Evolutionary conservation across 2,329 filamentous ascomycete species (phyloP), one percentile per base, ranked within the genome.

Genomic region (Dryadomyces quercus-mongolicae): DNA sequence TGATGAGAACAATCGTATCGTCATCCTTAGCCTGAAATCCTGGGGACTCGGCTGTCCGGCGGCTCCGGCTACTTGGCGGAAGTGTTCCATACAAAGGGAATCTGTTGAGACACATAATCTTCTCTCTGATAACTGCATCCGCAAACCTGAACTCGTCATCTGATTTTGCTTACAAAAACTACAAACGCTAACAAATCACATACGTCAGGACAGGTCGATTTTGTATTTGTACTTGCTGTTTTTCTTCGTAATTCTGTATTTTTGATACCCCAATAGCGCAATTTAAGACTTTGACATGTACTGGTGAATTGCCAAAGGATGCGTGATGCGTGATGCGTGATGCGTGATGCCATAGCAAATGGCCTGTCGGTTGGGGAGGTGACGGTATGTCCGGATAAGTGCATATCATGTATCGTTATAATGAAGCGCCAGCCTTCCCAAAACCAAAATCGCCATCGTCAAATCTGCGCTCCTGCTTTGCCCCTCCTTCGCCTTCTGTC

Each of bases 11-110:
- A 46, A 54, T 78, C 72, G 77, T 90, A 91, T 90, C 86, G 88
- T 94, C 89, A 94, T 95, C 89, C 89, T 94, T 94, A 94, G 88
- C 76, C 89, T 79, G 84, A 94, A 71, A 69, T 72, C 71, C 55
- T 53, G 21, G 44, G 40, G 20, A 18, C 40, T 3, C 40, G 3
- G 16, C 25, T 40, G 18, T 38, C 69, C 65, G 59, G 62, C 61
- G 67, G 25, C 25, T 31, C 25, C 13, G 36, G 10, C 10, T 43
- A 2, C 25, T 48, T 57, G 16, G 46, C 3, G 22, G 16, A 21
- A 20, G 22, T 13, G 12, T 16, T 12, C 15, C 16, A 59, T 55
- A 51, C 55, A 58, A 55, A 49, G 60, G 63, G 66, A 66, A 63
- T 50, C 64, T 71, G 68, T 70, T 66, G 68, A 71, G 57, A 59